A percentile compares a stretch with the other conserved stretches of the same genome.
Evolutionary conservation across 1,284 basidiomycete genomes (phyloP).

Genomic region (Boletus mariae): DNA sequence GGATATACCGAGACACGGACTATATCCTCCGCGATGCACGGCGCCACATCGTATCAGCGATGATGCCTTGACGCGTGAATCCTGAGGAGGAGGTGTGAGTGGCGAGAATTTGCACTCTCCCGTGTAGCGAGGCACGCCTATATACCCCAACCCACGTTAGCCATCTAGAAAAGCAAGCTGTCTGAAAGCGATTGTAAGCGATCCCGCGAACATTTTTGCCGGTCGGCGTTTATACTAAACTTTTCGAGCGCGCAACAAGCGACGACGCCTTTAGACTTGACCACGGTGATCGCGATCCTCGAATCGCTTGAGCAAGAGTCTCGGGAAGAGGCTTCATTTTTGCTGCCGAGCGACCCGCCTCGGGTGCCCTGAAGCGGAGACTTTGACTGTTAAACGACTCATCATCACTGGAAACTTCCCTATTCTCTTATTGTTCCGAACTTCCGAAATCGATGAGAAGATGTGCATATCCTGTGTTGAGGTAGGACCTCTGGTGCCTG

Average conservation of each 20-base stretch:
- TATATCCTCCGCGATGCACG: background rate
- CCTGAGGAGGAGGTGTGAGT: background rate
- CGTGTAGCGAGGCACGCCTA: background rate
- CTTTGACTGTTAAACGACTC: background rate
- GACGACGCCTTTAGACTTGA: constrained; percentile 28
- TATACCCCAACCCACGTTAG: background rate
- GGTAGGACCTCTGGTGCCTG: constrained; percentile 23
- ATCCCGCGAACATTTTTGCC: constrained; percentile 32
- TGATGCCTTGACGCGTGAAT: background rate
- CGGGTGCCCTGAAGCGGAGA: constrained; percentile 3
- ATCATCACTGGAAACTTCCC: background rate
- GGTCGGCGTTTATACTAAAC: constrained; percentile 22
- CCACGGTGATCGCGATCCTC: constrained; percentile 29
- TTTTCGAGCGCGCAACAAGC: constrained; percentile 22
- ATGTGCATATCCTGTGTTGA: constrained; percentile 11
- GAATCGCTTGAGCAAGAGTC: constrained; percentile 26
- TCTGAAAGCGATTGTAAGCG: constrained; percentile 19
- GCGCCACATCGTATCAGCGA: background rate
- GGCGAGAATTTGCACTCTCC: background rate
- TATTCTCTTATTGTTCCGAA: background rate
- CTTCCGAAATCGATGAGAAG: constrained; percentile 2
- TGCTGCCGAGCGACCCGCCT: constrained; percentile 22
- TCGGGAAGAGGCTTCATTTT: constrained; percentile 21
- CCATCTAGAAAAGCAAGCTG: background rate
- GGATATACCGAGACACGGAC: constrained; percentile 1